A percentile compares a stretch with the other conserved stretches of the same genome.
phyloP scores from a whole-genome alignment of 345 rosid genomes.

The Gossypium turneri region DNA sequence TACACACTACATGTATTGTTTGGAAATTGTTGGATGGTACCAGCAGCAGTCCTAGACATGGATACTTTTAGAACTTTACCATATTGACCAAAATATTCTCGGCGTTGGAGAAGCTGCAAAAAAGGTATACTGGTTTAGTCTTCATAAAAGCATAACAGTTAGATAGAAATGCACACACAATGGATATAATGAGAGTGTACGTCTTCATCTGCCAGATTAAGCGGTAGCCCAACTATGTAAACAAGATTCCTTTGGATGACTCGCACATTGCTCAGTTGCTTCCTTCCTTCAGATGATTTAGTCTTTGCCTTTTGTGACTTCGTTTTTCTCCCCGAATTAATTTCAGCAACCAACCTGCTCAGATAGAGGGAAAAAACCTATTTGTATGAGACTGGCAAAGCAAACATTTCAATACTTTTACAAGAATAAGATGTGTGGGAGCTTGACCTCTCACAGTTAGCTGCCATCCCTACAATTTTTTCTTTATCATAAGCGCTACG shows the following conservation, averaged over 20 bases:
- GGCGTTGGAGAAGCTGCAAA: slow-evolving; percentile 72
- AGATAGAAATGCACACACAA: neutral
- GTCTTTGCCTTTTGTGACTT: slow-evolving; percentile 65
- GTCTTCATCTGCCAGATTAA: slow-evolving; percentile 84
- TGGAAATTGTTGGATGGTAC: slow-evolving; percentile 78
- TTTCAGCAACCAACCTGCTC: slow-evolving; percentile 66
- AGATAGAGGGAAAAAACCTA: neutral
- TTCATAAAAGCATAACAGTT: neutral
- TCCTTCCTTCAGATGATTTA: slow-evolving; percentile 70
- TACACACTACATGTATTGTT: slow-evolving; percentile 94
- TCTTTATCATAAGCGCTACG: slow-evolving; percentile 89
- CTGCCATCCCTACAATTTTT: slow-evolving; percentile 77
- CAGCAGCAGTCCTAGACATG: slow-evolving; percentile 79
- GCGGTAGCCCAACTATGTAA: slow-evolving; percentile 86
- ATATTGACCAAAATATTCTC: slow-evolving; percentile 84
- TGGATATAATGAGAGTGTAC: slow-evolving; percentile 28
- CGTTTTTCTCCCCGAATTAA: slow-evolving; percentile 49
- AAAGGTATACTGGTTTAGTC: neutral
- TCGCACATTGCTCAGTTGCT: slow-evolving; percentile 74
- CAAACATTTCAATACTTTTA: neutral
- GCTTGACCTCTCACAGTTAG: slow-evolving; percentile 58
- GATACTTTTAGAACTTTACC: slow-evolving; percentile 91
- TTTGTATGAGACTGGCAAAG: neutral
- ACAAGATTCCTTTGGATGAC: slow-evolving; percentile 86
- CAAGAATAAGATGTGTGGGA: neutral